Evolutionary conservation across 192 early-diverging fungal genomes (phyloP), one percentile per base, ranked within the genome.

Genomic region (Mortierella hygrophila): DNA sequence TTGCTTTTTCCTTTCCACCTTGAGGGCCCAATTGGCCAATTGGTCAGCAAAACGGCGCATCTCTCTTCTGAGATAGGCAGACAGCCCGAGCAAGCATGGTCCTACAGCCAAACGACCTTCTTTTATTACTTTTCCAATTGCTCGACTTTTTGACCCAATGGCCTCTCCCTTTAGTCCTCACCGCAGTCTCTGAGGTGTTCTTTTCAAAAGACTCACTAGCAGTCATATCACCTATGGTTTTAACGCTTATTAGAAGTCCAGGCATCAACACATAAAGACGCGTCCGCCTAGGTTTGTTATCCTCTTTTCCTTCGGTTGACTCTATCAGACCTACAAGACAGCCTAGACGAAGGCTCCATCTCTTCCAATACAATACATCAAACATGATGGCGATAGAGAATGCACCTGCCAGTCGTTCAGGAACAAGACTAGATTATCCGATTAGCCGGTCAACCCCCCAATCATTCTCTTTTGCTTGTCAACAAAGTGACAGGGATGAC

Each of bases 401-500:
- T 57, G 1, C 55, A 57, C 55, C n/a, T 26, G 29, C 32, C 26
- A 29, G 2, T 29, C 29, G 0, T 65, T 1, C 29, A 52, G 49
- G 49, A 52, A 52, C 49, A 32, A 32, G 60, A 13, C 8, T 32
- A 65, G 60, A 65, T 65, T 65, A 65, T 65, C 60, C 60, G 60
- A 65, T 65, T 65, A 65, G 29, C 60, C 60, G 60, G 60, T 3
- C 16, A 52, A 20, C 16, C 15, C 60, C 18, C 0, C 29, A 29
- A 29, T 5, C 11, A 6, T 11, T 60, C n/a, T 9, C n/a, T 60
- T 60, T 60, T 60, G 2, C 21, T n/a, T 32, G 60, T 65, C 60
- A 65, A 65, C 60, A 65, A 65, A 65, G 29, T 65, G 60, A 65
- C 60, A 65, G 16, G 29, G 60, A 65, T 65, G 60, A 65, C 26